Base-by-base conservation (phyloP, 495 filamentous ascomycete genomes). In the Xylaria bambusicola region DNA sequence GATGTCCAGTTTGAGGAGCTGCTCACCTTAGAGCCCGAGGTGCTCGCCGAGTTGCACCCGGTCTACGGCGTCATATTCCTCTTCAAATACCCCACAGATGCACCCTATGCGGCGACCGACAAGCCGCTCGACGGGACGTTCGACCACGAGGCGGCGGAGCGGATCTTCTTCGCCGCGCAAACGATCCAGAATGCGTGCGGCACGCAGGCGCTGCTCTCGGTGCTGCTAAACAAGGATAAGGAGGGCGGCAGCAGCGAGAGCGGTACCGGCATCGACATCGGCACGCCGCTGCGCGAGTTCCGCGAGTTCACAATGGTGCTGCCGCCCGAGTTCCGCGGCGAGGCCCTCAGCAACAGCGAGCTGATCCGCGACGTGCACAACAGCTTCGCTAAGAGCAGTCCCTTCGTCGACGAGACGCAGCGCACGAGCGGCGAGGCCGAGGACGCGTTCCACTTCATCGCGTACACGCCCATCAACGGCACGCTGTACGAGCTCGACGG, bases 131-230 rank as follows among this genome's bases (percentile, higher is more conserved):
- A 96, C 71, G 93, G 94, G 49, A 80, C 73, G 44, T 96, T 90
- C 75, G 93, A 97, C 76, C 76, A 79, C 58, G 80, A 78, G 10
- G 89, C 92, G 1, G 75, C 87, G 3, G 85, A 91, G 62, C 78
- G 80, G 53, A 76, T 97, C 66, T 99, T 96, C 82, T 99, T 99
- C 78, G 94, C 94, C 2, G 86, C 88, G 12, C 94, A 99, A 76
- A 97, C 93, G 1, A 99, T 99, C 74, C 94, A 98, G 78, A 99
- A 99, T 78, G 94, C 94, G 24, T 99, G 94, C 79, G 94, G 93
- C 57, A 99, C 94, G 15, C 94, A 98, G 76, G 94, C 94, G 23
- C 85, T 99, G 58, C 85, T 99, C 31, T 93, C 88, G 46, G 88
- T 98, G 59, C 82, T 99, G 23, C 80, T 99, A 55, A 99, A 99